These are phyloP conservation scores for Gonium pectorale DNA, from an alignment of 139 green algal species.

Conservation along the genomic window DNA sequence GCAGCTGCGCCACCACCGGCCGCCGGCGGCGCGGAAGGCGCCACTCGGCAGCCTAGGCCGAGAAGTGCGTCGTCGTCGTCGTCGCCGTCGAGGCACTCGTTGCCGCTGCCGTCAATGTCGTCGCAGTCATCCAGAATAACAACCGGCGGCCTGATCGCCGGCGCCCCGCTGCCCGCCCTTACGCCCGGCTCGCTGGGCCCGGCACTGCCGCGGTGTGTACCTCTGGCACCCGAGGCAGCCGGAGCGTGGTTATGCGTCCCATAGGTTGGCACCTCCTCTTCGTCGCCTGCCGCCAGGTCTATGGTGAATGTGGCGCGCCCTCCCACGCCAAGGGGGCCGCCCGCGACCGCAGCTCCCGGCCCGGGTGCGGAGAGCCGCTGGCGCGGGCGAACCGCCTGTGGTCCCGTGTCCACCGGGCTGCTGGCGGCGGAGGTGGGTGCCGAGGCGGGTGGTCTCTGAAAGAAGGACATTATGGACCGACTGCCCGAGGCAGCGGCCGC, in stretches of 20 bases:
- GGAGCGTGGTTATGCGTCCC: no score
- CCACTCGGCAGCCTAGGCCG: neutral
- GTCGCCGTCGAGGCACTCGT: no score
- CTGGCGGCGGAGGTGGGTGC: neutral
- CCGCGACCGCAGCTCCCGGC: neutral
- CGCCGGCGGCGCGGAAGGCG: neutral
- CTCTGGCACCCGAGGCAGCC: no score
- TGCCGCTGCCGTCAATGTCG: no score
- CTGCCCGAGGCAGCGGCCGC: neutral
- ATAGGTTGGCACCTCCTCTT: neutral
- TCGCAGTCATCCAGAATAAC: no score
- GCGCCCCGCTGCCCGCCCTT: no score
- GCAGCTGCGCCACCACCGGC: neutral
- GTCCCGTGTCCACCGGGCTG: neutral
- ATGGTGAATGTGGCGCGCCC: neutral
- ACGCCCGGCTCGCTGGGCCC: no score
- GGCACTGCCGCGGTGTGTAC: no score
- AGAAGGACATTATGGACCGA: slow-evolving; percentile 9
- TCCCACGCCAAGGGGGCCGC: neutral
- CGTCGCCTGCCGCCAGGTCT: slow-evolving; percentile 7
- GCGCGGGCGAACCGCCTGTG: neutral
- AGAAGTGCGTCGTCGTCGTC: no score
- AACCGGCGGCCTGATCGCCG: no score
- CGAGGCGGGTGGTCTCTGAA: neutral
- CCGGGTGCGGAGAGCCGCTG: slow-evolving; percentile 1